Evolutionary conservation across 2,329 filamentous ascomycete species (phyloP).

Genomic region (Fusarium sp.): DNA sequence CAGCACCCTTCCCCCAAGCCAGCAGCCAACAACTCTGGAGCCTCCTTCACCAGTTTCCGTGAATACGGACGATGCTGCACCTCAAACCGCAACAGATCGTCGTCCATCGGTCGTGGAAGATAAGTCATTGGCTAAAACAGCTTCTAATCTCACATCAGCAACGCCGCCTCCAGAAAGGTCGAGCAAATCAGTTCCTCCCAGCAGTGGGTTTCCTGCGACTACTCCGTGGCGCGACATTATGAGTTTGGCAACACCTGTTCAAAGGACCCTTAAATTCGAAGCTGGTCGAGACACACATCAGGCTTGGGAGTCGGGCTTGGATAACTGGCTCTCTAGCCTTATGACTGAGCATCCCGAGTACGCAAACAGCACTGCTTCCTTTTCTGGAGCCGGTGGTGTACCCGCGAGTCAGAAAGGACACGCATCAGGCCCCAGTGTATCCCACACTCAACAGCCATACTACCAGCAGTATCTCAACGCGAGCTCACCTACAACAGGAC

Average conservation of each 20-base stretch:
- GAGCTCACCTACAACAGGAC: constrained; percentile 46
- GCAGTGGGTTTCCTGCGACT: constrained; percentile 49
- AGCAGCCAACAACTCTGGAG: constrained; percentile 50
- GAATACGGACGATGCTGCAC: constrained; percentile 48
- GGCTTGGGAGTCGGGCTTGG: constrained; percentile 79
- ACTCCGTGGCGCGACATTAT: constrained; percentile 82
- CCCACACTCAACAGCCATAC: constrained; percentile 49
- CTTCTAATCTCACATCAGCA: constrained; percentile 53
- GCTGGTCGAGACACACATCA: constrained; percentile 79
- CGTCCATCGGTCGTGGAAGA: constrained; percentile 60
- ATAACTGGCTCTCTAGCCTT: constrained; percentile 65
- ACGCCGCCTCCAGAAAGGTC: constrained; percentile 52
- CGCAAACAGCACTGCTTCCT: constrained; percentile 53
- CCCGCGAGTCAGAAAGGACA: constrained; percentile 37
- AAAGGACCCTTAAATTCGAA: constrained; percentile 80
- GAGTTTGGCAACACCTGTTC: constrained; percentile 70
- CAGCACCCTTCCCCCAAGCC: constrained; percentile 36
- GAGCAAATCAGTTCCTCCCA: constrained; percentile 25
- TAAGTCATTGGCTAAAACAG: constrained; percentile 54
- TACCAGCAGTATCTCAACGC: constrained; percentile 62
- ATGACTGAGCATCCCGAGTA: constrained; percentile 63
- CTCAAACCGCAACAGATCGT: constrained; percentile 42
- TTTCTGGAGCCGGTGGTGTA: constrained; percentile 37
- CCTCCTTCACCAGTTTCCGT: constrained; percentile 60
- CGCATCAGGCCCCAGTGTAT: constrained; percentile 40